Evolutionary conservation across 2,329 filamentous ascomycete species (phyloP).

Genomic region (Fusarium longipes): DNA sequence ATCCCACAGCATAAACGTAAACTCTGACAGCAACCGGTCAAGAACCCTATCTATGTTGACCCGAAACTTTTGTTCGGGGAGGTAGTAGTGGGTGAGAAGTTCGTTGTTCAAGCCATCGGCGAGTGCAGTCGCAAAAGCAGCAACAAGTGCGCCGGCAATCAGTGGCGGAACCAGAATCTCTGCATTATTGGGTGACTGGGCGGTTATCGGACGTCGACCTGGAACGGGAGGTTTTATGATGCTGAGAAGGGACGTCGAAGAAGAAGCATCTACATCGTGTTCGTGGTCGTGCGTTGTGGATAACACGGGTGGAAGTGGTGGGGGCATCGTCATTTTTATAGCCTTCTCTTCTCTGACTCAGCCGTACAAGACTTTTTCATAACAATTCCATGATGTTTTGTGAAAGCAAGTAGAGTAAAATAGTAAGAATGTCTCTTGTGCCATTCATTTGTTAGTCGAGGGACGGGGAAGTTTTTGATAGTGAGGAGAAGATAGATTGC

Average conservation of each 20-base stretch:
- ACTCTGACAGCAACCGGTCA: constrained; percentile 51
- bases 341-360: not conserved
- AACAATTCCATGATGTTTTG: not conserved
- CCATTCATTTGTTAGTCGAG: not conserved
- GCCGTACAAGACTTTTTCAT: constrained; percentile 15
- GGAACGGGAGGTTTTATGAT: constrained; percentile 53
- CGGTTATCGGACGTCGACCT: constrained; percentile 45
- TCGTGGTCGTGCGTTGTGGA: constrained; percentile 39
- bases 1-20: constrained; percentile 51
- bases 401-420: not conserved
- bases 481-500: constrained; percentile 5
- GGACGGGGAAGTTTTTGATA: constrained; percentile 27
- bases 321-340: constrained; percentile 42
- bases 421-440: not conserved
- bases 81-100: constrained; percentile 54
- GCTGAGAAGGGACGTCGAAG: constrained; percentile 21
- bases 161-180: constrained; percentile 52
- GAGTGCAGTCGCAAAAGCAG: constrained; percentile 52
- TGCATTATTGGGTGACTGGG: constrained; percentile 47
- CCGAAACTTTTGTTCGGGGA: constrained; percentile 48
- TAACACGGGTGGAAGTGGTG: constrained; percentile 41
- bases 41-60: constrained; percentile 53
- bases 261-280: constrained; percentile 18
- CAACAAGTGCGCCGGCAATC: constrained; percentile 51
- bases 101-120: constrained; percentile 52